Conservation (phyloP, 164 flowering plant genomes). For the Buxus sempervirens region DNA sequence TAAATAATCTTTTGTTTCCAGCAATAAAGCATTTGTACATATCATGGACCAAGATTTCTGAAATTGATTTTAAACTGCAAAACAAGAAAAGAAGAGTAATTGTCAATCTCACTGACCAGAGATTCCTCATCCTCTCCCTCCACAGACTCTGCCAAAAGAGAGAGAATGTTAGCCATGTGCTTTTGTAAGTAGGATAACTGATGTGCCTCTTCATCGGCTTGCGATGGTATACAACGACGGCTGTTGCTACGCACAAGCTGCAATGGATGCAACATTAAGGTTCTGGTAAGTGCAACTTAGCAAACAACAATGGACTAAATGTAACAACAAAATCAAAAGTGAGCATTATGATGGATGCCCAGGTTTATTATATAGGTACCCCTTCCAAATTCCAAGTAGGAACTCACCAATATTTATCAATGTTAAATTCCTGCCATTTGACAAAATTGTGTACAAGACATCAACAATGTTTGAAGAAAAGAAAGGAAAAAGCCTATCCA, state of each 20-base stretch:
- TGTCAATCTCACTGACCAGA: conserved; percentile 48
- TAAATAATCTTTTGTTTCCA: not conserved
- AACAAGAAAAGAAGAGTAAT: not conserved
- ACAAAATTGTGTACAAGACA: not conserved
- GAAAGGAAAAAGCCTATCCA: no score
- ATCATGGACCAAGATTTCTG: not conserved
- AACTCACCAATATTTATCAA: not conserved
- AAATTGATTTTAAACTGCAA: not conserved
- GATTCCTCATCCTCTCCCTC: conserved; percentile 91
- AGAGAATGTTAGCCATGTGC: conserved; percentile 81
- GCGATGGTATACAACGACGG: conserved; percentile 92
- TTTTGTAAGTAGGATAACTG: conserved; percentile 91
- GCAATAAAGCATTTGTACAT: not conserved
- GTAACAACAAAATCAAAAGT: not conserved
- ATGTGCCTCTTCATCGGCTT: conserved; percentile 95
- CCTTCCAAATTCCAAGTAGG: not conserved
- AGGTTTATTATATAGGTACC: not conserved
- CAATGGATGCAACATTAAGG: conserved; percentile 17
- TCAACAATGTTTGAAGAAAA: not conserved
- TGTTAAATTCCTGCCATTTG: not conserved
- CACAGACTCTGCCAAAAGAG: conserved; percentile 74
- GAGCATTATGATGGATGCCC: not conserved
- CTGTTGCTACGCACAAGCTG: conserved; percentile 96
- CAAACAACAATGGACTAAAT: not conserved
- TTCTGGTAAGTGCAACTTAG: not conserved